Evolutionary conservation across 192 early-diverging fungal genomes (phyloP), one percentile per base, ranked within the genome.

Genomic region (Coemansia furcata): DNA sequence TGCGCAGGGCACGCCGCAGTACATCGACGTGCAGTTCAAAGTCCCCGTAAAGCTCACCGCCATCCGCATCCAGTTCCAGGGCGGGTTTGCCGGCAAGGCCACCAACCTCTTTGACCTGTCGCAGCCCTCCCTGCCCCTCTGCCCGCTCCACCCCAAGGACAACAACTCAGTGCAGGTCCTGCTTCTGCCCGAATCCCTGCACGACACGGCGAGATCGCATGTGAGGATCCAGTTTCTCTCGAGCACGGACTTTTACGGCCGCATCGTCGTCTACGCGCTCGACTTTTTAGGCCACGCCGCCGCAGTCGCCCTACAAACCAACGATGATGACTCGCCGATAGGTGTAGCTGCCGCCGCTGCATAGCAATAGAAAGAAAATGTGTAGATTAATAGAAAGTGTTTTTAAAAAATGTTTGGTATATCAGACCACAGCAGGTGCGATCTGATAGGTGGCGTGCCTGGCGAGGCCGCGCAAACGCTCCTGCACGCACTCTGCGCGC

Each of bases 181-280:
- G 43, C 46, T 17, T 26, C 19, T 76, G 42, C 81, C 86, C 1
- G 65, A 68, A 17, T 15, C 38, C 11, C 67, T 74, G 55, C 58
- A 49, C 59, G 2, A 33, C 1, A 26, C 71, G 49, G 42, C 67
- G 23, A 68, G 84, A 12, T 62, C 72, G 23, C 62, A 73, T 50
- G 59, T 91, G 38, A 89, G 89, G 64, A 81, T 95, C 30, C 73
- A 64, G 15, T 67, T 95, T 6, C 83, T 82, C 47, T 76, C 77
- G 29, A 90, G 91, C 74, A 90, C 93, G 1, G 94, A 95, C 68
- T 94, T 95, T 80, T 94, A 90, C 76, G 94, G 94, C 23, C 81
- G 94, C 44, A 87, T 94, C 36, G 87, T 89, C 33, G 72, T 95
- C 10, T 95, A 95, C 78, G 73, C 85, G 46, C 73, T 95, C 38